Evolutionary conservation across 345 rosid species (phyloP).

Genomic region (Mangifera indica): DNA sequence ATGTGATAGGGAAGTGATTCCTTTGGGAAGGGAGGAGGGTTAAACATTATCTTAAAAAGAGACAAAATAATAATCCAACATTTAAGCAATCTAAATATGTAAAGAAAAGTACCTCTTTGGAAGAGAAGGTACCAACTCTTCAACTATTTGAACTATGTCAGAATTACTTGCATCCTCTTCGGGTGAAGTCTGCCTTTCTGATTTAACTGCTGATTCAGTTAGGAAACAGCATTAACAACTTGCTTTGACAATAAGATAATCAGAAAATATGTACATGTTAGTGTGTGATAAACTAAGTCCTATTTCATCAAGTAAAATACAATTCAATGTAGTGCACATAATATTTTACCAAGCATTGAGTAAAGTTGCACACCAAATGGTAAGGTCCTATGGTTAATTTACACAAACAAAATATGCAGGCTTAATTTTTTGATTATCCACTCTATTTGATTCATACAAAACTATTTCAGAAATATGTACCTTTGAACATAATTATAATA

Average conservation of each 20-base stretch:
- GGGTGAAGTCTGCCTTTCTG: slow-evolving; percentile 22
- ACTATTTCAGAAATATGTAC: neutral
- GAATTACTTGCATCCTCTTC: slow-evolving; percentile 28
- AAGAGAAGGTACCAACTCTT: slow-evolving; percentile 46
- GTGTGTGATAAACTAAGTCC: neutral
- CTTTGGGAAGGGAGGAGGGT: neutral
- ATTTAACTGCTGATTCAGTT: slow-evolving; percentile 27
- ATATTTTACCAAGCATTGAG: neutral
- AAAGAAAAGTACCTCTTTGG: slow-evolving; percentile 43
- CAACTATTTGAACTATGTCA: slow-evolving; percentile 24
- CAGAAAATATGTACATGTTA: neutral
- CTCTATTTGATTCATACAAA: neutral
- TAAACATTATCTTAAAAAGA: neutral
- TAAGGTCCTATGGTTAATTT: neutral
- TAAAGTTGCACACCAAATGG: too few relatives aligned
- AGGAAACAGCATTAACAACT: neutral
- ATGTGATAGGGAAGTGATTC: neutral
- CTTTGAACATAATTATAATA: neutral
- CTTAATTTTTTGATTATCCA: neutral
- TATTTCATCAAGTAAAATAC: neutral
- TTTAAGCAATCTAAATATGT: neutral
- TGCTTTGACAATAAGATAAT: neutral
- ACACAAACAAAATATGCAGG: neutral
- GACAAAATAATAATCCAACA: neutral
- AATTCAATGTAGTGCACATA: neutral